Conservation (phyloP, 257 asterid species). For the Apocynum venetum region DNA sequence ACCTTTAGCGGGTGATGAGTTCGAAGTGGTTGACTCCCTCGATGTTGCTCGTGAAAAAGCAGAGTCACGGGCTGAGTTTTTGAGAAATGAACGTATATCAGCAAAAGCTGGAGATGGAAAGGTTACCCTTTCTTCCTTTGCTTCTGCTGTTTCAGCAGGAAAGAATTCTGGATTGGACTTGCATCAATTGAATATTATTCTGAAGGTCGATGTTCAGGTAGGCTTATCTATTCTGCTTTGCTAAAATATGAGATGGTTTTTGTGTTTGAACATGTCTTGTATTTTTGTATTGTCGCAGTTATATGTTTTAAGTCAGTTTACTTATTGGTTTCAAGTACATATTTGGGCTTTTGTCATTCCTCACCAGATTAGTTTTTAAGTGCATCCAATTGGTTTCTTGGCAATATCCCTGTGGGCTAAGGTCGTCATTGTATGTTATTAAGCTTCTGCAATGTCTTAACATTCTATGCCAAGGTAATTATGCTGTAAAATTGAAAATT, state of each 20-base stretch:
- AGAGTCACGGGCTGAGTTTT: constrained; percentile 49
- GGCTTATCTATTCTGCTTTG: constrained; percentile 6
- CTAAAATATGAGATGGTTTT: neutral
- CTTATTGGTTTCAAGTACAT: neutral
- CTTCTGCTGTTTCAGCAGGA: constrained; percentile 88
- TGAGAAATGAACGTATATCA: constrained; percentile 76
- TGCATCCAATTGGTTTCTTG: neutral
- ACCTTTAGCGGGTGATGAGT: constrained; percentile 96
- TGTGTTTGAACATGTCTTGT: neutral
- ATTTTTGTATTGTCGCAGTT: neutral
- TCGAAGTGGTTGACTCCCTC: constrained; percentile 82
- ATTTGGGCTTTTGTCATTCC: neutral
- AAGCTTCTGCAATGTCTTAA: neutral
- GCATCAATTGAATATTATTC: constrained; percentile 85
- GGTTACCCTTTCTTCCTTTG: constrained; percentile 86
- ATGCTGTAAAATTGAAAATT: neutral
- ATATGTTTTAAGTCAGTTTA: neutral
- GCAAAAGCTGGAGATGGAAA: constrained; percentile 96
- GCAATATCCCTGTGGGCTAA: neutral
- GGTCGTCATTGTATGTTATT: neutral
- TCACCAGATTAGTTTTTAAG: neutral
- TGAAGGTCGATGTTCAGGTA: constrained; percentile 98
- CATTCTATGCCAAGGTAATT: constrained; percentile 3
- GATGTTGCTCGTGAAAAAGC: constrained; percentile 89
- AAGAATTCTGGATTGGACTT: constrained; percentile 75